Evolutionary conservation across 2,329 filamentous ascomycete species (phyloP).

Genomic region (Epichloe hybrida): DNA sequence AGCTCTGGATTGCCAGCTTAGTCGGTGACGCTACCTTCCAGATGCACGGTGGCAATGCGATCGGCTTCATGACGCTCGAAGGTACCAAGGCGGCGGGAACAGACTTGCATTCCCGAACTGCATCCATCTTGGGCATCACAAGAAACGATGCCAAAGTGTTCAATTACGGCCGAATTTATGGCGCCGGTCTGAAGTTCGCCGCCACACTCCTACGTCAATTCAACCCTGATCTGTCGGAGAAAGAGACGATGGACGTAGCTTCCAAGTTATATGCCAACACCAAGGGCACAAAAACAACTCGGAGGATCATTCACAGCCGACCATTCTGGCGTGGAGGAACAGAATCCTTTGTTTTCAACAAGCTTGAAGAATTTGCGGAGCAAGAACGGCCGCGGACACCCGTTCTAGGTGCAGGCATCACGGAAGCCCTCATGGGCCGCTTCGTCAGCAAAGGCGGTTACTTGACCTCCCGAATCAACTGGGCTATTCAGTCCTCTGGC

Average conservation of each 20-base stretch:
- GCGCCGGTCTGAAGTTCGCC: slow-evolving; percentile 90
- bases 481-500: slow-evolving; percentile 95
- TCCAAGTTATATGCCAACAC: slow-evolving; percentile 74
- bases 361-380: slow-evolving; percentile 92
- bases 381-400: slow-evolving; percentile 84
- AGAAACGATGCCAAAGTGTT: slow-evolving; percentile 95
- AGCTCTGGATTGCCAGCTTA: slow-evolving; percentile 94
- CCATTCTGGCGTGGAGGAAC: slow-evolving; percentile 93
- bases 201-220: slow-evolving; percentile 84
- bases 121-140: slow-evolving; percentile 81
- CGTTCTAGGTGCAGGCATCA: slow-evolving; percentile 87
- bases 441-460: slow-evolving; percentile 84
- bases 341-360: slow-evolving; percentile 97
- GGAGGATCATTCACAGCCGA: slow-evolving; percentile 56
- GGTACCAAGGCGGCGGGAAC: slow-evolving; percentile 89
- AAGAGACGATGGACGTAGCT: slow-evolving; percentile 63
- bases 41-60: slow-evolving; percentile 88
- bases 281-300: slow-evolving; percentile 74
- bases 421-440: slow-evolving; percentile 80
- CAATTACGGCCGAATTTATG: slow-evolving; percentile 97
- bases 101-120: slow-evolving; percentile 88
- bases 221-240: slow-evolving; percentile 71
- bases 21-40: slow-evolving; percentile 91
- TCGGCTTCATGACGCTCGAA: slow-evolving; percentile 98
- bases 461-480: slow-evolving; percentile 94